These are phyloP conservation scores for Phialocephala sp. DNA, from an alignment of 2,329 filamentous ascomycete species.

Conservation along the genomic window DNA sequence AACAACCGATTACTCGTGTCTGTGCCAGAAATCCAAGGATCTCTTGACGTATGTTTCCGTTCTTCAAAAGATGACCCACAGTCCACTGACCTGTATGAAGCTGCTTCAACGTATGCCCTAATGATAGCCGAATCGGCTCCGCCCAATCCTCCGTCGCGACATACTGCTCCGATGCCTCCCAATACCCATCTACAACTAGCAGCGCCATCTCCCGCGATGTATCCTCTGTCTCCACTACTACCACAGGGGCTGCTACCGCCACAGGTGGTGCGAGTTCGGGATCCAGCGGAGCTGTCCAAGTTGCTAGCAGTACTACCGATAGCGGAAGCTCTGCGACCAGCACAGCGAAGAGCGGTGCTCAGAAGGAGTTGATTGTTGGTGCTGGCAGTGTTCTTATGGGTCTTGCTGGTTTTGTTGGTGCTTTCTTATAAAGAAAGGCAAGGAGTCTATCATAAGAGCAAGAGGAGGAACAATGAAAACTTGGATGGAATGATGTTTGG, in stretches of 20 bases:
- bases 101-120: conserved; percentile 70
- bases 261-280: conserved; percentile 12
- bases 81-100: conserved; percentile 37
- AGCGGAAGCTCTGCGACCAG: conserved; percentile 18
- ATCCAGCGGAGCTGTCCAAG: conserved; percentile 13
- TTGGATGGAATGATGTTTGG: not conserved
- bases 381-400: conserved; percentile 30
- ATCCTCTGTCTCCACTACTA: conserved; percentile 21
- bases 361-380: conserved; percentile 27
- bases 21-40: conserved; percentile 60
- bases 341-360: conserved; percentile 29
- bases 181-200: conserved; percentile 31
- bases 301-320: conserved; percentile 15
- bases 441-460: not conserved
- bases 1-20: conserved; percentile 51
- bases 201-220: conserved; percentile 29
- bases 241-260: conserved; percentile 14
- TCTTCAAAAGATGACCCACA: not conserved
- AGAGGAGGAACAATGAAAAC: not conserved
- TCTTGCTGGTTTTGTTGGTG: conserved; percentile 34
- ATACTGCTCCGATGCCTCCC: conserved; percentile 37
- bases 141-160: conserved; percentile 30
- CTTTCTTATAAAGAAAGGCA: conserved; percentile 30
- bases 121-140: conserved; percentile 44
- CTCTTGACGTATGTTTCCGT: conserved; percentile 52